Percentiles rank a stretch among this genome's conserved stretches.
Conservation (phyloP, 148 eudicot species). For the Diospyros lotus region DNA sequence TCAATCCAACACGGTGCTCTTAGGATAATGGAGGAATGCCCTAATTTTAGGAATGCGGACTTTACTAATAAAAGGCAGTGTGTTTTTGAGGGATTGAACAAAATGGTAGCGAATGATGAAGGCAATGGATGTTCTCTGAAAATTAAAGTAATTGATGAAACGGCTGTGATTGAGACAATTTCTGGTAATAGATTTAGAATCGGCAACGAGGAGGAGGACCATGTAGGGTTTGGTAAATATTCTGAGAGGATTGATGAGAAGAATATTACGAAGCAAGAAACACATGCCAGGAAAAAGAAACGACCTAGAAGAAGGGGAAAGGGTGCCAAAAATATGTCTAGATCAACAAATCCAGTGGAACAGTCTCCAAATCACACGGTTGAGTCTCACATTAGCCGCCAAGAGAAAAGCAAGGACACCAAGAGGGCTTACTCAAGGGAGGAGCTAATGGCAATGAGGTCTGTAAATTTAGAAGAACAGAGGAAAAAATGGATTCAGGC, state of each 20-base stretch:
- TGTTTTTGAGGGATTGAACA: background rate
- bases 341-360: constrained; percentile 6
- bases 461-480: constrained; percentile 35
- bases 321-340: constrained; percentile 13
- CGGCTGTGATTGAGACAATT: constrained; percentile 23
- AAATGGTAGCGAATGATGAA: background rate
- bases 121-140: constrained; percentile 18
- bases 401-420: constrained; percentile 12
- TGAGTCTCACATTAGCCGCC: constrained; percentile 10
- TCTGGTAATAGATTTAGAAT: constrained; percentile 3
- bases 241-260: background rate
- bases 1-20: background rate
- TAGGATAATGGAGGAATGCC: background rate
- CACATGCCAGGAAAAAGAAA: constrained; percentile 19
- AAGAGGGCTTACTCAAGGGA: constrained; percentile 35
- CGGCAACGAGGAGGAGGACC: background rate
- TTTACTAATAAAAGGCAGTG: background rate
- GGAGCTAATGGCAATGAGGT: constrained; percentile 41
- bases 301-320: constrained; percentile 22
- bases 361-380: background rate
- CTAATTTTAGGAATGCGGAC: background rate
- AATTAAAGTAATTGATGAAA: constrained; percentile 37
- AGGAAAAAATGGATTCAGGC: constrained; percentile 43
- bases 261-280: constrained; percentile 3
- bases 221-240: background rate